These are phyloP conservation scores for Colletotrichum chlorophyti DNA, from an alignment of 2,329 filamentous ascomycete genomes.

Conservation along the genomic window DNA sequence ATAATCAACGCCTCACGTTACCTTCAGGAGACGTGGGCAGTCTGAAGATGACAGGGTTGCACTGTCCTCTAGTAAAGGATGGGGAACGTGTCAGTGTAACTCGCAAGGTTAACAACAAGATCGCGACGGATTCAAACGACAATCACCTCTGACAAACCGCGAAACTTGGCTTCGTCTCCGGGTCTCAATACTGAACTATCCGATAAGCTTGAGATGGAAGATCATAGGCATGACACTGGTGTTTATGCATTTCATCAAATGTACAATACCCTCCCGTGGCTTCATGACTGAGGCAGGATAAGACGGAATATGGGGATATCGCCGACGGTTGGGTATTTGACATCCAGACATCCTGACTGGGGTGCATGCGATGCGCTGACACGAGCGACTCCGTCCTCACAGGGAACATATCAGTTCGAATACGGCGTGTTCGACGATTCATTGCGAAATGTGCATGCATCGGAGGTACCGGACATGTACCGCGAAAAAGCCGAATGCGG, in stretches of 20 bases:
- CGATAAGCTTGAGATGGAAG: no score
- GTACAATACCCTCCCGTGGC: neutral
- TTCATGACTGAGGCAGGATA: neutral
- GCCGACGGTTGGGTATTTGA: no score
- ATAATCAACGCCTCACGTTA: neutral
- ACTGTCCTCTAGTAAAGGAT: neutral
- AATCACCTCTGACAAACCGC: no score
- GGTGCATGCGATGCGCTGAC: conserved; percentile 6
- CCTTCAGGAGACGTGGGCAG: neutral
- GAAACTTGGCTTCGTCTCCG: no score
- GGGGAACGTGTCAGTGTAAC: no score
- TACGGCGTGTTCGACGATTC: neutral
- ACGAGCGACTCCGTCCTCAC: neutral
- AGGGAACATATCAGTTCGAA: neutral
- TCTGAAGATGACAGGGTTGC: neutral
- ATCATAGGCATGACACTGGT: neutral
- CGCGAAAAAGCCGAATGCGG: conserved; percentile 23
- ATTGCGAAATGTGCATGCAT: neutral
- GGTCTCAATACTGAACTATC: no score
- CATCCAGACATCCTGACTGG: neutral
- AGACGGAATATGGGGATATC: no score
- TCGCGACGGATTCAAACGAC: no score
- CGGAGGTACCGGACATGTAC: conserved; percentile 24
- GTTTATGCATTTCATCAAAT: neutral
- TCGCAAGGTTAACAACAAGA: no score